Conservation (phyloP, 2,329 filamentous ascomycete genomes). For the Metarhizium brunneum region DNA sequence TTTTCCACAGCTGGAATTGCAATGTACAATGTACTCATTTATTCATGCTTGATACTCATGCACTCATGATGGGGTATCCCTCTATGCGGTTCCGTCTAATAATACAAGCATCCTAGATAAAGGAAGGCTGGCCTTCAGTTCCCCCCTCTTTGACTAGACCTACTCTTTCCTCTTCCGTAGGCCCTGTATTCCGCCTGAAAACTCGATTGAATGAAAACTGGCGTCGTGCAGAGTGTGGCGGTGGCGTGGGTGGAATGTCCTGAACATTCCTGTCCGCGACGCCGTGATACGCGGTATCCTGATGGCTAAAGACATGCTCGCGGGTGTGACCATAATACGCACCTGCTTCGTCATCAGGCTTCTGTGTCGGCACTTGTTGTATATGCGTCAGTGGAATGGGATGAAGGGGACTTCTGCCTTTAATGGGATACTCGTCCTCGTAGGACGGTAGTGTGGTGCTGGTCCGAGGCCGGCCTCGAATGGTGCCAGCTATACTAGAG, state of each 20-base stretch:
- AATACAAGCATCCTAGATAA: background rate
- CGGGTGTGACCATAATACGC: constrained; percentile 28
- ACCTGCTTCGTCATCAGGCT: constrained; percentile 31
- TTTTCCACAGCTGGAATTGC: background rate
- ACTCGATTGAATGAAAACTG: constrained; percentile 92
- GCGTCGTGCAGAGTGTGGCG: constrained; percentile 53
- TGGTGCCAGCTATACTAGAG: constrained; percentile 48
- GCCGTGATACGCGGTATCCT: constrained; percentile 39
- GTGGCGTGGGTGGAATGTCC: constrained; percentile 47
- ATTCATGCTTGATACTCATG: background rate
- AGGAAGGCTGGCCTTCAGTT: background rate
- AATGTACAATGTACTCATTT: background rate
- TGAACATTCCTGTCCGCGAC: constrained; percentile 33
- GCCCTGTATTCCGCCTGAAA: constrained; percentile 43
- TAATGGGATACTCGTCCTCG: constrained; percentile 29
- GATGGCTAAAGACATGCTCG: constrained; percentile 36
- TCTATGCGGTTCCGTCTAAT: background rate
- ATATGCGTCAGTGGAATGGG: constrained; percentile 57
- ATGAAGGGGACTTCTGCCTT: constrained; percentile 45
- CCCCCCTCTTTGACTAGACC: constrained; percentile 64
- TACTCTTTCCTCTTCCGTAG: constrained; percentile 73
- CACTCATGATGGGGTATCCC: background rate
- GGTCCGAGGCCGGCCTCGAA: constrained; percentile 26
- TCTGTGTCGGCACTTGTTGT: constrained; percentile 36
- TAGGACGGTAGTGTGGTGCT: constrained; percentile 21